Conservation (phyloP, 2,329 filamentous ascomycete species). For the Diaporthe australafricana region DNA sequence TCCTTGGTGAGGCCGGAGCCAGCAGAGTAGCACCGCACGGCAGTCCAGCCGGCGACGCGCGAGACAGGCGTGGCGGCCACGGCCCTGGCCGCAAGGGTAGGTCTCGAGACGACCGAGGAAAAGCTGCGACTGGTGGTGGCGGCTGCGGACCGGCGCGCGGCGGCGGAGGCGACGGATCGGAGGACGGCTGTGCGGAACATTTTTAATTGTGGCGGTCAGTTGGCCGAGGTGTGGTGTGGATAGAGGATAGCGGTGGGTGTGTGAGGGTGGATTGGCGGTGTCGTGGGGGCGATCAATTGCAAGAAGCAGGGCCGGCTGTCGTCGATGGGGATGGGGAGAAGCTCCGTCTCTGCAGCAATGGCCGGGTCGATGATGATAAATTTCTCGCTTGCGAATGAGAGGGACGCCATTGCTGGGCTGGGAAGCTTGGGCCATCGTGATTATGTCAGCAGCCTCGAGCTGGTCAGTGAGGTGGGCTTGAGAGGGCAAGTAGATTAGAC, state of each 20-base stretch:
- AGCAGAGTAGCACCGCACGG: constrained; percentile 88
- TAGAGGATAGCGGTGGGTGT: background rate
- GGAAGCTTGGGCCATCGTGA: constrained; percentile 33
- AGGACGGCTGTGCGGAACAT: constrained; percentile 94
- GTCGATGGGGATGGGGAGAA: constrained; percentile 35
- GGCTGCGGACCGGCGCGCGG: constrained; percentile 62
- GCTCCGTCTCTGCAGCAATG: constrained; percentile 32
- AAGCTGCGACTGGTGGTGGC: constrained; percentile 67
- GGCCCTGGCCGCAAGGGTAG: constrained; percentile 71
- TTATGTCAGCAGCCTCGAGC: constrained; percentile 18
- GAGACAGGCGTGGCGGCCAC: constrained; percentile 73
- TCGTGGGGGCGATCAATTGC: constrained; percentile 17
- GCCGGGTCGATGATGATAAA: constrained; percentile 53
- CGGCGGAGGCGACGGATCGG: constrained; percentile 75
- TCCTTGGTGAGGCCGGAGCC: constrained; percentile 80
- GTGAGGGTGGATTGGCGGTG: background rate
- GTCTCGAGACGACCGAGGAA: constrained; percentile 50
- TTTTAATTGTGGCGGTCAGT: constrained; percentile 49
- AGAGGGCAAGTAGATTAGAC: too few species aligned
- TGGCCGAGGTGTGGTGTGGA: background rate
- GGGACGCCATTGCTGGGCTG: background rate
- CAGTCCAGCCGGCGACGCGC: constrained; percentile 71
- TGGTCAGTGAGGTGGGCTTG: too few species aligned
- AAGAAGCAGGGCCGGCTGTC: constrained; percentile 2
- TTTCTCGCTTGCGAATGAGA: constrained; percentile 52